Conservation (phyloP, 805 yeast species). For the Suhomyces kilbournensis region DNA sequence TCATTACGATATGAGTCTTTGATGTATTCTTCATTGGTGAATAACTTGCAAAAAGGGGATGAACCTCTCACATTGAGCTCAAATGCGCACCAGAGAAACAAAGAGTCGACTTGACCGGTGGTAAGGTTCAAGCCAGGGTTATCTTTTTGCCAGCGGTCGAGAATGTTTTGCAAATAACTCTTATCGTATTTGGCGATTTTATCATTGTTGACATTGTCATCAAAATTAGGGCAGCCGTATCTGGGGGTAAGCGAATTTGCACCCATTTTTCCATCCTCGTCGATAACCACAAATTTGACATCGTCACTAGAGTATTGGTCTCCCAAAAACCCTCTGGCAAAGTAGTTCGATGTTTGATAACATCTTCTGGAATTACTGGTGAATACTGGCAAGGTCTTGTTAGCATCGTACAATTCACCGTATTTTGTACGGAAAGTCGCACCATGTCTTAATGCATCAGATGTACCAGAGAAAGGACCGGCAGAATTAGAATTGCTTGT, state of each 20-base stretch:
- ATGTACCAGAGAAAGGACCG: constrained; percentile 51
- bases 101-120: constrained; percentile 6
- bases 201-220: constrained; percentile 15
- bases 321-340: constrained; percentile 60
- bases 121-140: constrained; percentile 13
- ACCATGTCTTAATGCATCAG: constrained; percentile 51
- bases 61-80: constrained; percentile 12
- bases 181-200: constrained; percentile 16
- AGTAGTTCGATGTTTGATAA: constrained; percentile 51
- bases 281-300: constrained; percentile 38
- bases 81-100: constrained; percentile 14
- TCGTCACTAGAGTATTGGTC: constrained; percentile 31
- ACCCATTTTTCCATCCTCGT: constrained; percentile 49
- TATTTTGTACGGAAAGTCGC: constrained; percentile 47
- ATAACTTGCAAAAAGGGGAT: constrained; percentile 13
- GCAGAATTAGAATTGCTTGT: constrained; percentile 43
- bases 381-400: constrained; percentile 46
- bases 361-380: constrained; percentile 55
- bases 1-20: constrained; percentile 10
- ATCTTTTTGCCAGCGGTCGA: constrained; percentile 13
- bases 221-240: constrained; percentile 30
- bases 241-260: constrained; percentile 60
- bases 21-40: constrained; percentile 14
- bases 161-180: constrained; percentile 17
- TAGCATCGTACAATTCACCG: constrained; percentile 39